A percentile compares a stretch with the other conserved stretches of the same genome.
Conservation (phyloP, 768 basidiomycete genomes). For the Boletus huronensis region DNA sequence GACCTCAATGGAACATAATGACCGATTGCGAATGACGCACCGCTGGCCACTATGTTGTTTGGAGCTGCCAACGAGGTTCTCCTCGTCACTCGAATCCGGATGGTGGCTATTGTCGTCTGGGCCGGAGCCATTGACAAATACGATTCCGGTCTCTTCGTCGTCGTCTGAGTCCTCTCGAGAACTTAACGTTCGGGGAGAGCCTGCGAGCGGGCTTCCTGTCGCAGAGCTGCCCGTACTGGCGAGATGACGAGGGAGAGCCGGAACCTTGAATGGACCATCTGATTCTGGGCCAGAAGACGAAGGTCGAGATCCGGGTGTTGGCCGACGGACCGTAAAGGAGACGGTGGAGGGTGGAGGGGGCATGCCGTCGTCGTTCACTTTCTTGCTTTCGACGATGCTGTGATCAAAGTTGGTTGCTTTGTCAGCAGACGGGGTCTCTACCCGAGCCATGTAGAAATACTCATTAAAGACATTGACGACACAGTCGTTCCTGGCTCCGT, state of each 20-base stretch:
- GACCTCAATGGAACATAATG: conserved; percentile 41
- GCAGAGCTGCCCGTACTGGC: conserved; percentile 37
- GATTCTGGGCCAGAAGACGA: conserved; percentile 64
- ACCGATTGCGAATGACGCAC: conserved; percentile 53
- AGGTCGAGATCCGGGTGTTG: conserved; percentile 63
- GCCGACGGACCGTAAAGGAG: conserved; percentile 84
- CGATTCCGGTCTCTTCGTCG: conserved; percentile 24
- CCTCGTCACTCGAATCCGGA: conserved; percentile 54
- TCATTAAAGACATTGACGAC: conserved; percentile 10
- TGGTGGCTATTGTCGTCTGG: conserved; percentile 26
- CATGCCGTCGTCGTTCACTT: conserved; percentile 14
- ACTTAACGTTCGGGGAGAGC: conserved; percentile 41
- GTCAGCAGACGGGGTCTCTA: neutral
- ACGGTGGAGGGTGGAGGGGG: conserved; percentile 42
- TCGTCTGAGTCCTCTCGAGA: conserved; percentile 29
- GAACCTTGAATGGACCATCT: conserved; percentile 54
- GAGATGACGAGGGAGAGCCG: conserved; percentile 59
- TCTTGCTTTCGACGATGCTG: neutral
- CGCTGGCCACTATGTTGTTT: conserved; percentile 76
- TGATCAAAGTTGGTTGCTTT: neutral
- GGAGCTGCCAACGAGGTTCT: conserved; percentile 70
- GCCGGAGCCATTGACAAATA: conserved; percentile 20
- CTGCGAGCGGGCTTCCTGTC: conserved; percentile 55
- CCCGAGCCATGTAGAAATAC: no score
- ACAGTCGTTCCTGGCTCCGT: conserved; percentile 22